Conservation (phyloP, 495 filamentous ascomycete species). For the Annulohypoxylon stygium region DNA sequence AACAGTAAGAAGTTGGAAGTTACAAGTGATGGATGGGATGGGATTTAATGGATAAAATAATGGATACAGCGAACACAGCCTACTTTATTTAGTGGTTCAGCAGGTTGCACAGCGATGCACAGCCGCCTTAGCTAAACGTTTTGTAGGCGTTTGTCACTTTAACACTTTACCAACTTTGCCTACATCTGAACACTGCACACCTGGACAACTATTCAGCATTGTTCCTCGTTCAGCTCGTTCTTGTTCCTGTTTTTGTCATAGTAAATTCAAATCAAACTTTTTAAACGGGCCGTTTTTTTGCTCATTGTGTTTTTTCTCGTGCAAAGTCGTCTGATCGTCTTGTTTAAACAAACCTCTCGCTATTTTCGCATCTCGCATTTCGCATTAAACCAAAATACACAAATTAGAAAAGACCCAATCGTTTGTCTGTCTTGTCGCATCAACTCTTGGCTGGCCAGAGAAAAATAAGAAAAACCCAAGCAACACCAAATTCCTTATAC, state of each 20-base stretch:
- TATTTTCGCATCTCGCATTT: slow-evolving; percentile 10
- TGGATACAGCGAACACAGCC: slow-evolving; percentile 41
- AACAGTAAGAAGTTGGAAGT: neutral
- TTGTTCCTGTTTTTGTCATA: slow-evolving; percentile 12
- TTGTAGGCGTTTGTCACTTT: neutral
- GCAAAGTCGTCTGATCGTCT: slow-evolving; percentile 1
- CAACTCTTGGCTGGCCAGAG: slow-evolving; percentile 42
- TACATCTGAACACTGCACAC: neutral
- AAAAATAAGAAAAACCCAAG: slow-evolving; percentile 6
- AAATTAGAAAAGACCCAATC: slow-evolving; percentile 1
- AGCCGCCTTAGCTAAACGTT: slow-evolving; percentile 21
- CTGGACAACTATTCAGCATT: neutral
- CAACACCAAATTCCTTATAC: slow-evolving; percentile 4
- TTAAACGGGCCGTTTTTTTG: slow-evolving; percentile 7
- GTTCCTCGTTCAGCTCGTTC: slow-evolving; percentile 5
- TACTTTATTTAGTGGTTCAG: slow-evolving; percentile 19
- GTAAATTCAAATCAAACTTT: slow-evolving; percentile 1
- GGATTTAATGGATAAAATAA: slow-evolving; percentile 5
- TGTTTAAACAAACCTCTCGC: neutral
- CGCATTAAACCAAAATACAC: neutral
- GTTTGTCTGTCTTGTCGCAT: slow-evolving; percentile 12
- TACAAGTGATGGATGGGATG: slow-evolving; percentile 1
- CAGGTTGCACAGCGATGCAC: slow-evolving; percentile 36
- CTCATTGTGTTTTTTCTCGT: slow-evolving; percentile 6
- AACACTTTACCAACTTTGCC: neutral